Evolutionary conservation across 495 filamentous ascomycete species (phyloP).

Genomic region (Hypoxylon trugodes): DNA sequence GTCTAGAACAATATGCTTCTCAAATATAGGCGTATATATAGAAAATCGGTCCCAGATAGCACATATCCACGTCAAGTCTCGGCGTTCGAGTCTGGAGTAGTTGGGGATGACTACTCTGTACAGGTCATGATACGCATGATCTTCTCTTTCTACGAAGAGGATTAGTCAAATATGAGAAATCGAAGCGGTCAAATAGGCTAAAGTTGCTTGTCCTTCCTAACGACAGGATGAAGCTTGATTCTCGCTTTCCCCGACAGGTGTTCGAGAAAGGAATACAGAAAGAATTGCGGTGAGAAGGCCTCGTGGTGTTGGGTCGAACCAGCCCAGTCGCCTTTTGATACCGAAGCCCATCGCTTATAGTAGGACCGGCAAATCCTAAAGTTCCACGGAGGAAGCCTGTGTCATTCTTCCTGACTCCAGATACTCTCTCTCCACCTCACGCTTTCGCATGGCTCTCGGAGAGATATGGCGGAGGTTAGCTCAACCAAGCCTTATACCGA

Average conservation of each 20-base stretch:
- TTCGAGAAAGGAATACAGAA: not conserved
- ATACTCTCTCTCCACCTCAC: no score
- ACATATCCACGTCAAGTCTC: no score
- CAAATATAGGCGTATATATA: no score
- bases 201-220: not conserved
- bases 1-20: no score
- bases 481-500: no score
- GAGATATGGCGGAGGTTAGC: no score
- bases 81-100: no score
- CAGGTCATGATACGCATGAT: not conserved
- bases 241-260: constrained; percentile 1
- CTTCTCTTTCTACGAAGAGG: not conserved
- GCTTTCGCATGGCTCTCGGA: no score
- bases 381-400: not conserved
- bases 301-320: not conserved
- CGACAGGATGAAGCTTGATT: not conserved
- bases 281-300: not conserved
- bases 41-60: no score
- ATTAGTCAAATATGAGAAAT: not conserved
- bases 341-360: not conserved
- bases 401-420: not conserved
- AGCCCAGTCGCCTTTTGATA: not conserved
- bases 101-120: no score
- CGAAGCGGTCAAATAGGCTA: not conserved
- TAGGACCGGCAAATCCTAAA: not conserved